Evolutionary conservation across 768 basidiomycete species (phyloP), one percentile per base, ranked within the genome.

Genomic region (Dacryopinax spathularia): DNA sequence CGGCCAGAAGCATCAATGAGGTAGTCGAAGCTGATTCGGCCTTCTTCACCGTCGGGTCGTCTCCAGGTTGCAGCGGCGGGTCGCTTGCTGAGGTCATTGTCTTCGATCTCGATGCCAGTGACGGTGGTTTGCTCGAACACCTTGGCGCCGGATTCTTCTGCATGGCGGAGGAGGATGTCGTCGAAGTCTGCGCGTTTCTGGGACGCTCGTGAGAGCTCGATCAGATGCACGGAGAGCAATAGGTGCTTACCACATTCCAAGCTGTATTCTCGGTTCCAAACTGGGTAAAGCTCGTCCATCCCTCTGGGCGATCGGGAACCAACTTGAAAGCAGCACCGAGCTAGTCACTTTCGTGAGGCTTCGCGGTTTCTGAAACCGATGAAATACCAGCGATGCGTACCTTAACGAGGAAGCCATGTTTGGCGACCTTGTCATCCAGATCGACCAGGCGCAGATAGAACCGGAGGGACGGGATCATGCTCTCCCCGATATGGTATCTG

Each of bases 291-390:
- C 85, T 81, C 1, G 69, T 83, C 82, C 84, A 85, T 41, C 80
- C 81, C 71, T 85, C 84, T 2, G 73, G 77, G 68, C 80, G 82
- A 66, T 72, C 75, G 48, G 78, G 78, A 37, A 77, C 79, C 61
- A 86, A 76, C 68, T 86, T 86, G 72, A 86, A 75, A 2, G 81
- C 81, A 36, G 81, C 81, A 31, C 84, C 84, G 0, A 81, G 81
- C 84, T 86, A 69, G 10, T 34, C 13, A 1, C 27, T 15, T 61
- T 16, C 18, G 22, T 6, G 7, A 41, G 4, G 6, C 4, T 41
- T 22, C 16, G 39, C 39, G 6, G 18, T 18, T 6, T 7, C 16
- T 18, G 6, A 6, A 4, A 5, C 39, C 22, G 4, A 41, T 5
- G 39, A 7, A 18, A 18, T 5, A 4, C 16, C 7, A 15, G 16